Evolutionary conservation across 2,329 filamentous ascomycete species (phyloP).

Genomic region (Lojkania enalia): DNA sequence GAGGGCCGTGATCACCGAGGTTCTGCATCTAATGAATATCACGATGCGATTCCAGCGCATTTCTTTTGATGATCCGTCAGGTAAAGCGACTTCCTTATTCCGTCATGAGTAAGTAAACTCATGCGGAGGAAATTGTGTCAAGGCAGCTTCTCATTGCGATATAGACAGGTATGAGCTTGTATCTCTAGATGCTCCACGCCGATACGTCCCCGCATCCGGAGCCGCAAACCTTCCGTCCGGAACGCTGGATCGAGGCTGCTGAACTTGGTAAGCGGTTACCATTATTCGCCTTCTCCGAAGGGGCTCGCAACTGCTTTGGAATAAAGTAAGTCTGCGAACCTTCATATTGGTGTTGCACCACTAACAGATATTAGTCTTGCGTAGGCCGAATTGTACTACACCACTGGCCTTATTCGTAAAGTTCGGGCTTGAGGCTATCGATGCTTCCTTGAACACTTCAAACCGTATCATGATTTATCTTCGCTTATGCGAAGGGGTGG

Average conservation of each 20-base stretch:
- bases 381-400: slow-evolving; percentile 22
- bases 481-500: not conserved
- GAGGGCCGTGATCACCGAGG: slow-evolving; percentile 4
- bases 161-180: slow-evolving; percentile 22
- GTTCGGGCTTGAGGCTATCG: slow-evolving; percentile 17
- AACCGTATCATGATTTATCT: not conserved
- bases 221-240: slow-evolving; percentile 17
- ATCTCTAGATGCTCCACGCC: not conserved
- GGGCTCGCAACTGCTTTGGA: slow-evolving; percentile 26
- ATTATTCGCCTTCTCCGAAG: slow-evolving; percentile 45
- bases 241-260: slow-evolving; percentile 21
- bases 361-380: slow-evolving; percentile 31
- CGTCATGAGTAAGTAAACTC: slow-evolving; percentile 3
- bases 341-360: not conserved
- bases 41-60: slow-evolving; percentile 22
- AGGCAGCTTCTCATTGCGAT: too few species aligned
- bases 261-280: slow-evolving; percentile 27
- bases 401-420: slow-evolving; percentile 14
- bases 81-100: slow-evolving; percentile 21
- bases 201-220: slow-evolving; percentile 11
- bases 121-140: too few species aligned
- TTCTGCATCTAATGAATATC: slow-evolving; percentile 13
- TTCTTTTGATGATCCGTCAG: slow-evolving; percentile 19
- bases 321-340: slow-evolving; percentile 4
- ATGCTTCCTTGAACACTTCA: not conserved